Conservation (phyloP, 768 basidiomycete species). For the Termitomyces sp. region DNA sequence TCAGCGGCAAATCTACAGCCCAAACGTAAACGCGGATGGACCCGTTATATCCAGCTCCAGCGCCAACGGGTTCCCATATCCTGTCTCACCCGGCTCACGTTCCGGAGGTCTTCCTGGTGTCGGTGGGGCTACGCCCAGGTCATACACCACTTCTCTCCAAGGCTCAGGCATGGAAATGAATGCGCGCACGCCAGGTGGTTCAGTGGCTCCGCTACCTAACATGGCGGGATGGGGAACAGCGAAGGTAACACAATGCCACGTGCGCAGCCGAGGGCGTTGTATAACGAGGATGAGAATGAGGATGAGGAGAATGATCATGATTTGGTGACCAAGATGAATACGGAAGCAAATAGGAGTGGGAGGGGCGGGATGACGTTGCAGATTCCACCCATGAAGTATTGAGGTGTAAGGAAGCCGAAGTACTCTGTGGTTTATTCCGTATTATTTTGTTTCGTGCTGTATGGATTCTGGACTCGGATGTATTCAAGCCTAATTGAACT, state of each 20-base stretch:
- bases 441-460: not conserved
- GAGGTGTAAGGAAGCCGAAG: not conserved
- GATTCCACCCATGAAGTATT: not conserved
- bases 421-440: not conserved
- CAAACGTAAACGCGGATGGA: not conserved
- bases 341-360: slow-evolving; percentile 7
- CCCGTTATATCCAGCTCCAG: slow-evolving; percentile 6
- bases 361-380: not conserved
- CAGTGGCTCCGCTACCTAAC: slow-evolving; percentile 1
- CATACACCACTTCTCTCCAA: not conserved
- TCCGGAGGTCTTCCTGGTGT: not conserved
- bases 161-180: not conserved
- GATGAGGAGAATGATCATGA: slow-evolving; percentile 7
- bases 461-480: not conserved
- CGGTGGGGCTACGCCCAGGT: not conserved
- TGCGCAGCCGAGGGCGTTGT: not conserved
- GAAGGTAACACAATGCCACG: not conserved
- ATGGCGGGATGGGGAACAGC: not conserved
- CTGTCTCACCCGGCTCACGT: not conserved
- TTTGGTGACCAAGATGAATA: slow-evolving; percentile 5
- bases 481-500: not conserved
- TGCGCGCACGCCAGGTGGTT: slow-evolving; percentile 1
- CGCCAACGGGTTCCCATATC: slow-evolving; percentile 1
- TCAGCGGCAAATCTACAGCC: slow-evolving; percentile 6
- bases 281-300: slow-evolving; percentile 4